Evolutionary conservation across 495 filamentous ascomycete species (phyloP).

Genomic region (Penicillium chermesinum): DNA sequence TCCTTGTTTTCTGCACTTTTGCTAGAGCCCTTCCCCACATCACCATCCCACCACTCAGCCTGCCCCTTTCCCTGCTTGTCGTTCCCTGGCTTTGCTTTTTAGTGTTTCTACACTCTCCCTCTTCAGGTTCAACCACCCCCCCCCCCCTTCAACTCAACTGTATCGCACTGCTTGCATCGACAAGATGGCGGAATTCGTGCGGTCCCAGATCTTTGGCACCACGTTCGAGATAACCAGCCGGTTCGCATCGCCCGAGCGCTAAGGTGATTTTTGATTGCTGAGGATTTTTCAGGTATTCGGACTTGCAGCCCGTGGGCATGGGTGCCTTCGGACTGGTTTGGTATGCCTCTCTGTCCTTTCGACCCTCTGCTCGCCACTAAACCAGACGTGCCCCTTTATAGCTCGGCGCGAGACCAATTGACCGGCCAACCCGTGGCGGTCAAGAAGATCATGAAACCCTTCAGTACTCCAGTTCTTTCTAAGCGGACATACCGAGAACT

Average conservation of each 20-base stretch:
- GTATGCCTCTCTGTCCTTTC: slow-evolving; percentile 47
- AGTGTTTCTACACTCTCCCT: background rate
- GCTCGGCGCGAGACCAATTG: slow-evolving; percentile 95
- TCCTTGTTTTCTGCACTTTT: slow-evolving; percentile 30
- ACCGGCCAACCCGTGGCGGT: slow-evolving; percentile 92
- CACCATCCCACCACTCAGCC: slow-evolving; percentile 13
- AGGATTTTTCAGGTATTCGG: slow-evolving; percentile 68
- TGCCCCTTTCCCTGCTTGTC: slow-evolving; percentile 6
- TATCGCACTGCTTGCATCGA: slow-evolving; percentile 3
- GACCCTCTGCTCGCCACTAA: slow-evolving; percentile 13
- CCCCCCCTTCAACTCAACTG: slow-evolving; percentile 1
- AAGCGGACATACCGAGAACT: slow-evolving; percentile 97
- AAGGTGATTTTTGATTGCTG: slow-evolving; percentile 6
- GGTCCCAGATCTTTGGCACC: slow-evolving; percentile 98
- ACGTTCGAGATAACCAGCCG: slow-evolving; percentile 99
- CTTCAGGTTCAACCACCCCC: background rate
- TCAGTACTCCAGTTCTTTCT: slow-evolving; percentile 94
- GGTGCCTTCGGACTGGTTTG: slow-evolving; percentile 97
- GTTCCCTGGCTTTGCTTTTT: slow-evolving; percentile 3
- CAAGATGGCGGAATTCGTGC: slow-evolving; percentile 94
- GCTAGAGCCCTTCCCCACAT: slow-evolving; percentile 37
- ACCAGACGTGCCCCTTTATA: slow-evolving; percentile 30
- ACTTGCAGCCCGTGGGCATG: slow-evolving; percentile 98
- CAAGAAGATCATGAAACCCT: slow-evolving; percentile 99
- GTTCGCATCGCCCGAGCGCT: slow-evolving; percentile 45